Evolutionary conservation across 2,329 filamentous ascomycete species (phyloP), one percentile per base, ranked within the genome.

Genomic region (Xylaria sp.): DNA sequence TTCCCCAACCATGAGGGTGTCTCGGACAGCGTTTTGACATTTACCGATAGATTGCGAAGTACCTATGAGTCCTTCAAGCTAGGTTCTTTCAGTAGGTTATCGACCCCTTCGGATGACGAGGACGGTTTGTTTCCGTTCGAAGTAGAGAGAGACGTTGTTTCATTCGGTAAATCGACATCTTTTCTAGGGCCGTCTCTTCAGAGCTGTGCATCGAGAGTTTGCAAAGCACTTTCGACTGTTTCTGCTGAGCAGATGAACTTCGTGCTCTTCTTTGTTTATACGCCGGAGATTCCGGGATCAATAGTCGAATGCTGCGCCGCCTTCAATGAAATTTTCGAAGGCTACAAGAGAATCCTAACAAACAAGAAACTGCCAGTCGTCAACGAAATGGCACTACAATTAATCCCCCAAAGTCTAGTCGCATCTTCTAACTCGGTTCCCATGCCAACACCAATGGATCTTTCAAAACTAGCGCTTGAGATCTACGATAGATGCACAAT

Each of bases 261-360:
- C 67, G 91, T 96, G 18, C 84, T 96, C 18, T 95, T 93, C 77
- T 90, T 94, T 74, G 82, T 94, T 46, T 93, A 94, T 78, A 88
- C 89, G 0, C 89, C 91, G 2, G 84, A 87, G 18, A 85, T 87
- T 55, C 84, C 88, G 1, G 83, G 85, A 4, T 87, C 90, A 65
- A 82, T 93, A 75, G 85, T 91, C 15, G 90, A 94, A 70, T 87
- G 93, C 1, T 95, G 92, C 75, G 86, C 88, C 12, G 89, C 91
- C 12, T 95, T 95, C 77, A 90, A 92, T 78, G 84, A 88, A 48
- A 87, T 95, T 5, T 92, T 91, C 73, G 89, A 92, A 70, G 81
- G 86, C 3, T 92, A 92, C 75, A 85, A 83, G 69, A 83, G 80
- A 68, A 76, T 84, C 25, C 78, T 88, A 55, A 79, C 82, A 3